phyloP scores from a whole-genome alignment of 805 yeast species.

The Saitoella complicata region DNA sequence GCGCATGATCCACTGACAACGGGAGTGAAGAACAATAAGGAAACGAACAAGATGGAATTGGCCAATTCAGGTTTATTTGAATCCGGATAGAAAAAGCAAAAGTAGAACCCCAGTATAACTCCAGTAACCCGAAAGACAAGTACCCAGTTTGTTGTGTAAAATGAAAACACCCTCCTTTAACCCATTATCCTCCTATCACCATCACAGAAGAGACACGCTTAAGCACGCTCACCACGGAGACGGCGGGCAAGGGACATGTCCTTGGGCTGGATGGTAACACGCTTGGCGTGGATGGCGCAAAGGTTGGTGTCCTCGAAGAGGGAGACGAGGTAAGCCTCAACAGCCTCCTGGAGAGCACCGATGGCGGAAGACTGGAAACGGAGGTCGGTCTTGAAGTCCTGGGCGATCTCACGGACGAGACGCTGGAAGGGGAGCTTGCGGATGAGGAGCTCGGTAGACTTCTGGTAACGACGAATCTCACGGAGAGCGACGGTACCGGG shows the following conservation, averaged over 20 bases:
- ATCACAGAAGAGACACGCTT: constrained; percentile 2
- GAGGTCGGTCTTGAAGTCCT: constrained; percentile 72
- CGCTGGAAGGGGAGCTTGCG: constrained; percentile 87
- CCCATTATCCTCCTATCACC: background rate
- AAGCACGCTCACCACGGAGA: constrained; percentile 51
- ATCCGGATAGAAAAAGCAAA: background rate
- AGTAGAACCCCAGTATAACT: background rate
- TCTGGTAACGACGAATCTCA: constrained; percentile 85
- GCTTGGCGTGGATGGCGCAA: constrained; percentile 87
- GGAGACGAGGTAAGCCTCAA: constrained; percentile 75
- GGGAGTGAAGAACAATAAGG: too few relatives aligned
- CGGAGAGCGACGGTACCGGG: constrained; percentile 90
- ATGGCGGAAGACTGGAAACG: constrained; percentile 82
- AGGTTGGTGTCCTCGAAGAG: constrained; percentile 79
- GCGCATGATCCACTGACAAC: too few relatives aligned
- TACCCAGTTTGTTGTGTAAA: too few relatives aligned
- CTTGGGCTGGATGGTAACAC: constrained; percentile 85
- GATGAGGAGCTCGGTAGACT: constrained; percentile 70
- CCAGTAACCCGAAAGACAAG: background rate
- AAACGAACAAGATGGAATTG: too few relatives aligned
- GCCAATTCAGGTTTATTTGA: too few relatives aligned
- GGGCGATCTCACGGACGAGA: constrained; percentile 77
- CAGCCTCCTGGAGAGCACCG: constrained; percentile 83
- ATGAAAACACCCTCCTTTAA: background rate
- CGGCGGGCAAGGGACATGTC: constrained; percentile 84